Base-by-base conservation (phyloP, 2,329 filamentous ascomycete species). In the Elsinoe arachidis region DNA sequence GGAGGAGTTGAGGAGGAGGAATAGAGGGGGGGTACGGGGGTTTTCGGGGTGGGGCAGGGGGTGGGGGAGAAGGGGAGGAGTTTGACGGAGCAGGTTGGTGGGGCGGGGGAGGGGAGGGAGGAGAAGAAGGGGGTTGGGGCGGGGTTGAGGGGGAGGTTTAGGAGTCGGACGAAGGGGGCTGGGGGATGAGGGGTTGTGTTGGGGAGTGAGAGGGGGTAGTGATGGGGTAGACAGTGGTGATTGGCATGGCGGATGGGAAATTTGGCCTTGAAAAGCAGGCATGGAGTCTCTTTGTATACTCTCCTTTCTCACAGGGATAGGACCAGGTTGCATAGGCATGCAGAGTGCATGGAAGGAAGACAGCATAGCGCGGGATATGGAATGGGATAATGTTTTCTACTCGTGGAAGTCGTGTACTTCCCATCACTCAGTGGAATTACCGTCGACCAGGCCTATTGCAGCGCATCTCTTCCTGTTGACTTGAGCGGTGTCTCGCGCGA, bases 1-100 rank as follows among this genome's bases (percentile, higher is more conserved):
- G 49, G 78, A 82, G 47, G 84, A 90, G 2, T 14, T 46, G 39
- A 35, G 54, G 15, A 14, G 54, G n/a, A 17, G 54, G 14, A 33
- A 34, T 12, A 21, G 54, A 26, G 41, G 33, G 7, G 54, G 23
- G n/a, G 23, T 9, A 19, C 23, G 1, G 41, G 15, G 5, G 54
- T 6, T 2, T 21, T 21, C n/a, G 54, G 54, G 14, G 11, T 14
- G 7, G 38, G 17, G 5, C 19, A 12, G 17, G 54, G 4, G 35
- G 38, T 21, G 47, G 19, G 12, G 37, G 30, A 43, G 49, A 53
- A 44, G 52, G 54, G 39, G 17, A 47, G 38, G 26, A 46, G 41
- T 17, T 14, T 49, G 26, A 56, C 41, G 26, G 38, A 43, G 26
- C 38, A 15, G 15, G 54, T 47, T n/a, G 23, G 23, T 23, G 54